A percentile compares a stretch with the other conserved stretches of the same genome.
phyloP scores from a whole-genome alignment of 78 protist genomes.

The Paulinella micropora region DNA sequence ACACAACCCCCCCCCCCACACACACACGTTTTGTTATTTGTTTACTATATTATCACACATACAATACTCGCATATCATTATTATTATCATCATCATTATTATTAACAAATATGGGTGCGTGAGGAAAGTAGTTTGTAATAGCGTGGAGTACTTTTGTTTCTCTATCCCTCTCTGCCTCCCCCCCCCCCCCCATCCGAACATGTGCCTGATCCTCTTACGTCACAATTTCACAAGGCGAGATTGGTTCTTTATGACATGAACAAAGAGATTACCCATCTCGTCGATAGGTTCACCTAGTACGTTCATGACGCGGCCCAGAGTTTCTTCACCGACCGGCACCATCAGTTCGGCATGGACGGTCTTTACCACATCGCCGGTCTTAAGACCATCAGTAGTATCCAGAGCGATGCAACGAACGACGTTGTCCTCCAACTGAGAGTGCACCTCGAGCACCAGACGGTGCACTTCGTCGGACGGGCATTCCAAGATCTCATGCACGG shows the following conservation, averaged over 20 bases:
- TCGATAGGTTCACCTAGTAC: slow-evolving; percentile 75
- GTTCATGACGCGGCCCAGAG: slow-evolving; percentile 97
- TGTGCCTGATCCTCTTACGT: not conserved
- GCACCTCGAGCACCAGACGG: slow-evolving; percentile 88
- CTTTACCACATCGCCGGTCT: slow-evolving; percentile 65
- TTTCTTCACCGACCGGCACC: slow-evolving; percentile 86
- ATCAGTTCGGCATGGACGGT: slow-evolving; percentile 82
- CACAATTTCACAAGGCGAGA: not conserved
- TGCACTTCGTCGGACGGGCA: no score
- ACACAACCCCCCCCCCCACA: slow-evolving; percentile 89
- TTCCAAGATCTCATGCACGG: no score
- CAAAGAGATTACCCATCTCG: not conserved
- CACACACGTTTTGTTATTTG: slow-evolving; percentile 51
- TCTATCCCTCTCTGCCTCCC: no score
- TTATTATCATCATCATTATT: not conserved
- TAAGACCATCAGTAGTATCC: slow-evolving; percentile 93
- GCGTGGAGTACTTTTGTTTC: not conserved
- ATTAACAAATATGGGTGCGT: not conserved
- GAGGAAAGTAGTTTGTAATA: no score
- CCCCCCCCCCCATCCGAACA: not conserved
- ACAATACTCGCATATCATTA: not conserved
- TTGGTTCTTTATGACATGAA: not conserved
- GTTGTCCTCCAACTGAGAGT: slow-evolving; percentile 89
- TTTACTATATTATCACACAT: not conserved
- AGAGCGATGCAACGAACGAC: slow-evolving; percentile 91